These are phyloP conservation scores for Raphidocelis subcapitata DNA, from an alignment of 139 green algal genomes.

Conservation along the genomic window DNA sequence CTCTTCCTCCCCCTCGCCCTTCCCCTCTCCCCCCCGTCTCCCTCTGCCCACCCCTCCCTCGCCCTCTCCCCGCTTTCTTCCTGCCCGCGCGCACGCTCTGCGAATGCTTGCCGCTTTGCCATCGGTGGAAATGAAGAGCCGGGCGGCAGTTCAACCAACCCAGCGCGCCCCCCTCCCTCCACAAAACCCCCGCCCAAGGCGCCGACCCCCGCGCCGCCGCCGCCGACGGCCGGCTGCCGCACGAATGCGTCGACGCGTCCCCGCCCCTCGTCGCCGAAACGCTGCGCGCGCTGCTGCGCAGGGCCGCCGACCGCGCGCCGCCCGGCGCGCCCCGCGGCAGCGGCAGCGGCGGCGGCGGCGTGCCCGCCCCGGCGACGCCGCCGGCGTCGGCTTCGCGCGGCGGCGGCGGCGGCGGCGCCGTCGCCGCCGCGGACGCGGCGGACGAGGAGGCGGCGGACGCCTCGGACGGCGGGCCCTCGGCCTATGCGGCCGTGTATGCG, in stretches of 20 bases:
- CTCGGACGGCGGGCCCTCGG: background rate
- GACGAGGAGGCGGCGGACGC: background rate
- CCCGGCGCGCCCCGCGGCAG: background rate
- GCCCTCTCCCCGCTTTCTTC: background rate
- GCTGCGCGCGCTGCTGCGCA: constrained; percentile 1
- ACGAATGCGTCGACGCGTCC: background rate
- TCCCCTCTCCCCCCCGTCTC: too few relatives aligned
- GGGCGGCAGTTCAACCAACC: too few relatives aligned
- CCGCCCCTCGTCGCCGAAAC: too few relatives aligned
- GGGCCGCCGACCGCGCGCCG: background rate
- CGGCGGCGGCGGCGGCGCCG: constrained; percentile 1
- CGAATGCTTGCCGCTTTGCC: background rate
- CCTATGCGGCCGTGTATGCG: constrained; percentile 21
- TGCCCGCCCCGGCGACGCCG: too few relatives aligned
- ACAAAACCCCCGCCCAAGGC: background rate
- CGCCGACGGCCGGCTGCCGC: constrained; percentile 8
- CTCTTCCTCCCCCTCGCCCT: too few relatives aligned
- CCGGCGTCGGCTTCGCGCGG: too few relatives aligned
- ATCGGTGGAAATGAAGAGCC: too few relatives aligned
- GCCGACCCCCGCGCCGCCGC: constrained; percentile 18
- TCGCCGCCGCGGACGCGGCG: background rate
- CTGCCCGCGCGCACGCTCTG: background rate
- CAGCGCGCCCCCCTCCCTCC: too few relatives aligned
- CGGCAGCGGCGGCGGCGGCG: background rate
- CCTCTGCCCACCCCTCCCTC: background rate